These are phyloP conservation scores for Friedmanniomyces endolithicus DNA, from an alignment of 495 filamentous ascomycete species.

Conservation along the genomic window DNA sequence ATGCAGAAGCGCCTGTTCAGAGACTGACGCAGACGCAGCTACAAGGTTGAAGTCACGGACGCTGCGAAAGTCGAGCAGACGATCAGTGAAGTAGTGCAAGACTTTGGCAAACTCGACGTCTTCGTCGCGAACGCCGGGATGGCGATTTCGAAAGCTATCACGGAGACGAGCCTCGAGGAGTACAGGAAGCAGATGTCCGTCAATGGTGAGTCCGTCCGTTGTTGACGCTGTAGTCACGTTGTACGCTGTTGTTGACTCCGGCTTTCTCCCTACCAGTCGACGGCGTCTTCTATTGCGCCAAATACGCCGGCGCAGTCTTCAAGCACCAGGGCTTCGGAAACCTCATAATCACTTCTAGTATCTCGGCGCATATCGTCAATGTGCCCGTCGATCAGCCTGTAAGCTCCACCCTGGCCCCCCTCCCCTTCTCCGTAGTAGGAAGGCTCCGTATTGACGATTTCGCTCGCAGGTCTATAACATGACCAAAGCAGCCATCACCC, in stretches of 20 bases:
- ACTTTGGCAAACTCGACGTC: slow-evolving; percentile 39
- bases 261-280: slow-evolving; percentile 11
- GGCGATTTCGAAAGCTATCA: slow-evolving; percentile 39
- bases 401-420: background rate
- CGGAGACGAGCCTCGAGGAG: slow-evolving; percentile 36
- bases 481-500: slow-evolving; percentile 26
- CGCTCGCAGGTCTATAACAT: slow-evolving; percentile 24
- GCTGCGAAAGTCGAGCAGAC: slow-evolving; percentile 24
- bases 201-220: slow-evolving; percentile 13
- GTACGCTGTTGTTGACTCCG: background rate
- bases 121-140: slow-evolving; percentile 43
- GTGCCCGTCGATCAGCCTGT: slow-evolving; percentile 27
- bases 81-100: slow-evolving; percentile 30
- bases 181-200: slow-evolving; percentile 31
- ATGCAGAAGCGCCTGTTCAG: slow-evolving; percentile 26
- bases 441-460: background rate
- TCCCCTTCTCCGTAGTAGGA: background rate
- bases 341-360: slow-evolving; percentile 29
- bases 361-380: slow-evolving; percentile 28
- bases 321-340: slow-evolving; percentile 27
- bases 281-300: slow-evolving; percentile 27
- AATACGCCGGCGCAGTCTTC: slow-evolving; percentile 30
- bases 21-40: background rate
- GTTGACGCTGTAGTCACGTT: background rate
- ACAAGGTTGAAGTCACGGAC: slow-evolving; percentile 31